A percentile compares a stretch with the other conserved stretches of the same genome.
phyloP scores from a whole-genome alignment of 2,329 filamentous ascomycete genomes.

The Aspergillus alliaceus region DNA sequence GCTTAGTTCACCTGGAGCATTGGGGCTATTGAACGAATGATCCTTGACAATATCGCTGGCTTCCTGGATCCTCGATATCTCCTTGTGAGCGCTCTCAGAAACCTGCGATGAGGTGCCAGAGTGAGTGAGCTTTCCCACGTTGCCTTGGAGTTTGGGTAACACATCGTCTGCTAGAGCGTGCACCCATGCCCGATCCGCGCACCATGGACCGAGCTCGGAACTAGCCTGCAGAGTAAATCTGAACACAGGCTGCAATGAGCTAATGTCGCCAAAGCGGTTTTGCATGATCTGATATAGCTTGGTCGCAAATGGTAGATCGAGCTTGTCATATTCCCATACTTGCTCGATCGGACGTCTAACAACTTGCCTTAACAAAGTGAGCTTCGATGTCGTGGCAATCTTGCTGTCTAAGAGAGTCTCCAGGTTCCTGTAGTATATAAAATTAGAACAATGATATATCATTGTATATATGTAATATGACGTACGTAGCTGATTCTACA shows the following conservation, averaged over 20 bases:
- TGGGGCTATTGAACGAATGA: constrained; percentile 48
- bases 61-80: constrained; percentile 58
- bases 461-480: neutral
- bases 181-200: constrained; percentile 78
- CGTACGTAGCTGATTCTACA: constrained; percentile 61
- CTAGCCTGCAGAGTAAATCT: constrained; percentile 60
- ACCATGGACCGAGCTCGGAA: constrained; percentile 76
- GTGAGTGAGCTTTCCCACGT: constrained; percentile 18
- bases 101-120: neutral
- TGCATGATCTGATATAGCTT: constrained; percentile 61
- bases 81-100: constrained; percentile 49
- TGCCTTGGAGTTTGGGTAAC: constrained; percentile 61
- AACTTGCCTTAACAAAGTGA: constrained; percentile 58
- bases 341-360: constrained; percentile 62
- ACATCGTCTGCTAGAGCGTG: constrained; percentile 66
- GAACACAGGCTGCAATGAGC: constrained; percentile 58
- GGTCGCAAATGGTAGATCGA: constrained; percentile 60
- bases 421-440: constrained; percentile 54
- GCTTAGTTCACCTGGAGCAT: constrained; percentile 56
- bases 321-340: constrained; percentile 55
- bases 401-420: constrained; percentile 76
- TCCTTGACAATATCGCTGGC: constrained; percentile 58
- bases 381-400: constrained; percentile 74
- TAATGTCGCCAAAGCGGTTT: constrained; percentile 51
- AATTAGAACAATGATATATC: neutral